These are phyloP conservation scores for Suhomyces yuchorum DNA, from an alignment of 1,139 yeast species.

Conservation along the genomic window DNA sequence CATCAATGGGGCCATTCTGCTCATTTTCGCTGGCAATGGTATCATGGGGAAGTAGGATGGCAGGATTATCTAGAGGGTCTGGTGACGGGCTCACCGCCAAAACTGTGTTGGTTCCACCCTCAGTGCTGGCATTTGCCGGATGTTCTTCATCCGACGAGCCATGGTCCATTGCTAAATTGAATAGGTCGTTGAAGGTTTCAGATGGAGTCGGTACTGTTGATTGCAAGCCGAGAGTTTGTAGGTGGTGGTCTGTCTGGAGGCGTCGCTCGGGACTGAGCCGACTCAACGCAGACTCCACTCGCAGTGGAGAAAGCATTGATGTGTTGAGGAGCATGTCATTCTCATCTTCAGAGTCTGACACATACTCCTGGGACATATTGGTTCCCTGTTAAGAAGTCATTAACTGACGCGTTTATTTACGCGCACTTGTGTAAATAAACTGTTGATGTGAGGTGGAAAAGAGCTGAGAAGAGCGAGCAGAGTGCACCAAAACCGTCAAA, in stretches of 20 bases:
- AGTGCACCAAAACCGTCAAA: too few species aligned
- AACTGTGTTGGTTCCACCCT: neutral
- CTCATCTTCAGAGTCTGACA: slow-evolving; percentile 23
- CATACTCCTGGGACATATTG: slow-evolving; percentile 15
- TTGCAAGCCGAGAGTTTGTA: neutral
- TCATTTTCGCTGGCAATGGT: neutral
- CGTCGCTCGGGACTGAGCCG: slow-evolving; percentile 13
- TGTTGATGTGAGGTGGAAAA: neutral
- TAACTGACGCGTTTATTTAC: slow-evolving; percentile 4
- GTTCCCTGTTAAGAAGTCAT: slow-evolving; percentile 1
- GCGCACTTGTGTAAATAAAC: neutral
- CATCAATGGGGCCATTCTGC: neutral
- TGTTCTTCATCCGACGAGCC: slow-evolving; percentile 4
- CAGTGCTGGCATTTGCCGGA: neutral
- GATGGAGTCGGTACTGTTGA: neutral
- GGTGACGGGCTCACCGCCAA: neutral
- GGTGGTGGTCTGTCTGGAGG: neutral
- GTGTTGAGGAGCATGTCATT: slow-evolving; percentile 11
- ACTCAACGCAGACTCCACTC: slow-evolving; percentile 13
- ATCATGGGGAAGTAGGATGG: neutral
- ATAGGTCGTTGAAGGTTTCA: slow-evolving; percentile 2
- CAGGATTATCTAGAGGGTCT: neutral
- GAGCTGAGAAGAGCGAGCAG: too few species aligned
- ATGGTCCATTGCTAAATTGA: slow-evolving; percentile 1
- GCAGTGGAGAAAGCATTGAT: slow-evolving; percentile 16